A percentile compares a stretch with the other conserved stretches of the same genome.
These are phyloP conservation scores for Sextonia rubra DNA, from an alignment of 164 flowering plant genomes.

Conservation along the genomic window DNA sequence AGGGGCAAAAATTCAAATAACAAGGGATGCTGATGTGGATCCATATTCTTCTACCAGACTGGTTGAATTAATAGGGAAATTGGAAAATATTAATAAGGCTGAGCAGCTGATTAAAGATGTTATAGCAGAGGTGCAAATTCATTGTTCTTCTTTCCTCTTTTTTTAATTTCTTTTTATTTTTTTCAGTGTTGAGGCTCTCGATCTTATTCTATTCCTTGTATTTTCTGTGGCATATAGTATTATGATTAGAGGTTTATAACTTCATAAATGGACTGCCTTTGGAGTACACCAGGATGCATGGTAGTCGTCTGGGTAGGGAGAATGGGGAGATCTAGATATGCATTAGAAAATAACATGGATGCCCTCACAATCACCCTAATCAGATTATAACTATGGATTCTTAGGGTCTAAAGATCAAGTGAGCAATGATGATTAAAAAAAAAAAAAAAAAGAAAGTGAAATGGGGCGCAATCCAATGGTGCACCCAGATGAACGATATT, in stretches of 20 bases:
- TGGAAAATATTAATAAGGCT: slow-evolving; percentile 67
- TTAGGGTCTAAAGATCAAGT: no score
- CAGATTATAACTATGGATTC: no score
- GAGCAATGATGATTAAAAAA: no score
- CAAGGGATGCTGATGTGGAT: slow-evolving; percentile 89
- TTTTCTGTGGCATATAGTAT: background rate
- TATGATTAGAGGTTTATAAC: background rate
- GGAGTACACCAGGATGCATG: no score
- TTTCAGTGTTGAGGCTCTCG: background rate
- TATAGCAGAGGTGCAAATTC: slow-evolving; percentile 68
- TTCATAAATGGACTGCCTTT: no score
- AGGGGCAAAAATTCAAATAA: slow-evolving; percentile 91
- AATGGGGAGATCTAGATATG: no score
- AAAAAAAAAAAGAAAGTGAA: no score
- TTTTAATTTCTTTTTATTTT: background rate
- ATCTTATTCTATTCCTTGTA: background rate
- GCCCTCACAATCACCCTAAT: no score
- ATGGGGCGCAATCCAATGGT: no score
- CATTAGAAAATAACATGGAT: no score
- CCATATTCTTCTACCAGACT: slow-evolving; percentile 57
- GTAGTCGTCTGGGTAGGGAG: no score
- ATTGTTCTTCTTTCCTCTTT: background rate
- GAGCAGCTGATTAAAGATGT: slow-evolving; percentile 91
- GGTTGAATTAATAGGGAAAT: slow-evolving; percentile 75
- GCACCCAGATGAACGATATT: no score